Percentiles rank a stretch among this genome's conserved stretches.
phyloP scores from a whole-genome alignment of 331 rosid genomes.

The Telfairia occidentalis region DNA sequence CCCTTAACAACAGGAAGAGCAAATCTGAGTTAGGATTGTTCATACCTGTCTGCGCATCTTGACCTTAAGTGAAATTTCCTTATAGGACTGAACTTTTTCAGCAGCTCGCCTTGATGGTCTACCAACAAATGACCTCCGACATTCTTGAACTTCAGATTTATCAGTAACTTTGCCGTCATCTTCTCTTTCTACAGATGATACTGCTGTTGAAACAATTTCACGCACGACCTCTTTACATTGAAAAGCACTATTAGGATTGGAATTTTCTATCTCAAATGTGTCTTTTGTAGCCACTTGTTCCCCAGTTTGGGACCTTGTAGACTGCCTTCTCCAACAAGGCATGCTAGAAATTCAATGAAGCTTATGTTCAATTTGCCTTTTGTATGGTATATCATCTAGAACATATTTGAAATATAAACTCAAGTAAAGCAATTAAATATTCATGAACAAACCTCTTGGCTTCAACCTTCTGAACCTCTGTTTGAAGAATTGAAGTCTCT shows the following conservation, averaged over 20 bases:
- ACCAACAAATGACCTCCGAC: slow-evolving; percentile 48
- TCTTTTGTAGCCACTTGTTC: slow-evolving; percentile 35
- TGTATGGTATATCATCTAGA: slow-evolving; percentile 10
- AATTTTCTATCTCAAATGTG: slow-evolving; percentile 28
- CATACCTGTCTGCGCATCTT: slow-evolving; percentile 52
- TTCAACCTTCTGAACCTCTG: slow-evolving; percentile 23
- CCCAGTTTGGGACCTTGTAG: slow-evolving; percentile 29
- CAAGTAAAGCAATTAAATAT: slow-evolving; percentile 9
- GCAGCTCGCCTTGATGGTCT: slow-evolving; percentile 65
- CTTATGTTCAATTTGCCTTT: background rate
- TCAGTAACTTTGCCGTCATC: slow-evolving; percentile 17
- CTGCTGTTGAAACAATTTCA: slow-evolving; percentile 16
- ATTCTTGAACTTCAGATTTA: slow-evolving; percentile 23
- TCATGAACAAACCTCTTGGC: slow-evolving; percentile 41
- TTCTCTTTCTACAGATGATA: slow-evolving; percentile 21
- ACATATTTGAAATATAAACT: background rate
- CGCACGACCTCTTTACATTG: slow-evolving; percentile 18
- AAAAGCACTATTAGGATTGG: slow-evolving; percentile 24
- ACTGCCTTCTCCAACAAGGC: slow-evolving; percentile 49
- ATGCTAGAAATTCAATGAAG: slow-evolving; percentile 24
- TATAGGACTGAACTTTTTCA: slow-evolving; percentile 53
- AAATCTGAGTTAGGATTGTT: slow-evolving; percentile 16
- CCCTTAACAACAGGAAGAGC: slow-evolving; percentile 11
- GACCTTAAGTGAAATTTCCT: slow-evolving; percentile 41
- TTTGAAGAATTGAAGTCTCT: slow-evolving; percentile 25